A percentile compares a stretch with the other conserved stretches of the same genome.
Conservation (phyloP, 1,284 basidiomycete species). For the Sphagnurus paluster region DNA sequence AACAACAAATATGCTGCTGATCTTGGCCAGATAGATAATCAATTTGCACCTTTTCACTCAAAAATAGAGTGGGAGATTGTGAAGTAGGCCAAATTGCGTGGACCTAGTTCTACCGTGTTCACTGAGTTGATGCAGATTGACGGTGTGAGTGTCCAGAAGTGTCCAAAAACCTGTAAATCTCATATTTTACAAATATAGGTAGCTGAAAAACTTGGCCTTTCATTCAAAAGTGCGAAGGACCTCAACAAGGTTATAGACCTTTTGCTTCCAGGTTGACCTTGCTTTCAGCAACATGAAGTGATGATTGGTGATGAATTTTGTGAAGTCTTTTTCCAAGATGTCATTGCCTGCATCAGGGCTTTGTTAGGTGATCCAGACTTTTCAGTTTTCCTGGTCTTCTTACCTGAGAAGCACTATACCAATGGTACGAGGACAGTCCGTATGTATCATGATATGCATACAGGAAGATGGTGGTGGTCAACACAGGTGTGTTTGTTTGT, state of each 20-base stretch:
- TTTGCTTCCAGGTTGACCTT: constrained; percentile 21
- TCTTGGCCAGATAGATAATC: constrained; percentile 9
- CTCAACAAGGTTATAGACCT: constrained; percentile 24
- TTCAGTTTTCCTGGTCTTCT: constrained; percentile 20
- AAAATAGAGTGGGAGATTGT: constrained; percentile 34
- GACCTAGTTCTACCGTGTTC: constrained; percentile 30
- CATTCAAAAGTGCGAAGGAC: constrained; percentile 15
- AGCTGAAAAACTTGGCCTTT: constrained; percentile 1
- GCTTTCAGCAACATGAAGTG: constrained; percentile 23
- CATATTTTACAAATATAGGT: not conserved
- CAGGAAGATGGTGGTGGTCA: constrained; percentile 26
- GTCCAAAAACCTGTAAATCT: too few relatives aligned
- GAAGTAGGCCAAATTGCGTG: constrained; percentile 31
- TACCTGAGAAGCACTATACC: constrained; percentile 30
- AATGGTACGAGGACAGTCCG: constrained; percentile 15
- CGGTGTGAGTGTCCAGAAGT: constrained; percentile 22
- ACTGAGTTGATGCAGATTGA: constrained; percentile 29
- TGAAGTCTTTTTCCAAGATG: constrained; percentile 28
- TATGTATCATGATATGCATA: constrained; percentile 26
- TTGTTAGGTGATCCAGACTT: constrained; percentile 29
- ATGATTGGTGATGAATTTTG: constrained; percentile 23
- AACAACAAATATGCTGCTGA: constrained; percentile 6
- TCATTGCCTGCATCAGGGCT: constrained; percentile 26
- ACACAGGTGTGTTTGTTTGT: constrained; percentile 22
- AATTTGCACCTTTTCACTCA: constrained; percentile 23